These are phyloP conservation scores for Athelia sp. DNA, from an alignment of 1,284 basidiomycete genomes.

Conservation along the genomic window DNA sequence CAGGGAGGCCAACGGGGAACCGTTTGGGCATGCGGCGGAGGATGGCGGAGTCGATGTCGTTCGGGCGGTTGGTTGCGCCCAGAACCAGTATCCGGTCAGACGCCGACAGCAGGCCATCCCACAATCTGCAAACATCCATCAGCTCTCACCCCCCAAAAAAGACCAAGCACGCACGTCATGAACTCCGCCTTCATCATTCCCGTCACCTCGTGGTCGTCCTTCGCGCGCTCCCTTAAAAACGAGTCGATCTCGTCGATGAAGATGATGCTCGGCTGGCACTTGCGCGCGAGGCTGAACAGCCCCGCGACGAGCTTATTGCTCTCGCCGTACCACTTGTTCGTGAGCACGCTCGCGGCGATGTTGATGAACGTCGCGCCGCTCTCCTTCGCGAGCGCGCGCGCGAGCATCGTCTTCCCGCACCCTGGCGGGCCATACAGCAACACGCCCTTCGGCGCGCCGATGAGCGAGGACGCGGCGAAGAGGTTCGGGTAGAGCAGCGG, in stretches of 20 bases:
- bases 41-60: constrained; percentile 95
- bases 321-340: constrained; percentile 98
- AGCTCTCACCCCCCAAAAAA: constrained; percentile 1
- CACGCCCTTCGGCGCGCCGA: constrained; percentile 77
- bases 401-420: constrained; percentile 94
- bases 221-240: constrained; percentile 84
- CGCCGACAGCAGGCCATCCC: constrained; percentile 93
- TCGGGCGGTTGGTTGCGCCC: constrained; percentile 93
- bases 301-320: constrained; percentile 97
- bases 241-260: constrained; percentile 98
- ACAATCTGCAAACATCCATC: constrained; percentile 51
- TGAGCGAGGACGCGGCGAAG: constrained; percentile 70
- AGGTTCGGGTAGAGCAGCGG: constrained; percentile 91
- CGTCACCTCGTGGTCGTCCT: constrained; percentile 95
- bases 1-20: constrained; percentile 87
- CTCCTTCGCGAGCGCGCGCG: constrained; percentile 94
- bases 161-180: constrained; percentile 74
- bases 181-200: constrained; percentile 99
- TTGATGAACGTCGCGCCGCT: constrained; percentile 97
- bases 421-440: constrained; percentile 89
- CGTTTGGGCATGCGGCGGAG: constrained; percentile 96
- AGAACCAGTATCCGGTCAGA: constrained; percentile 87
- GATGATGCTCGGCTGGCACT: constrained; percentile 83
- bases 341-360: constrained; percentile 73
- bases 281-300: constrained; percentile 84